Percentiles rank a stretch among this genome's conserved stretches.
These are phyloP conservation scores for Pichia phayaonensis DNA, from an alignment of 805 yeast species.

Conservation along the genomic window DNA sequence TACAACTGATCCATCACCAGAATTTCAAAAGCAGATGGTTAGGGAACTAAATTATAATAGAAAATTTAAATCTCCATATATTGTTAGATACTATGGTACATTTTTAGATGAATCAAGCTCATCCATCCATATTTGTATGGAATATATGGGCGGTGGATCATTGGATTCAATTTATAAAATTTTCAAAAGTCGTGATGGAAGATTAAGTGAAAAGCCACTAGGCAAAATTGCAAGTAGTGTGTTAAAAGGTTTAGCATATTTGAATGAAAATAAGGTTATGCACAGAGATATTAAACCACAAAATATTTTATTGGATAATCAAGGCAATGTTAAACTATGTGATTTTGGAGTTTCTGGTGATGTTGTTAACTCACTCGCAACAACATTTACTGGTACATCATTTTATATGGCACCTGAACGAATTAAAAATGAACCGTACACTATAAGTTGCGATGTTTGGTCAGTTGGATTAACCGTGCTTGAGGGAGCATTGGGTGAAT, in stretches of 20 bases:
- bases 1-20: constrained; percentile 73
- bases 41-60: constrained; percentile 87
- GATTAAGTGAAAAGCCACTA: constrained; percentile 87
- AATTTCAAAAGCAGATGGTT: constrained; percentile 80
- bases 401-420: constrained; percentile 99
- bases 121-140: constrained; percentile 92
- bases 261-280: constrained; percentile 80
- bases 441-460: constrained; percentile 96
- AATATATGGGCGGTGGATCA: constrained; percentile 90
- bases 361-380: constrained; percentile 89
- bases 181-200: constrained; percentile 64
- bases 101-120: constrained; percentile 70
- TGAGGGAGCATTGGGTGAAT: constrained; percentile 89
- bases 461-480: constrained; percentile 84
- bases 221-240: constrained; percentile 89
- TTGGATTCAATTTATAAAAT: constrained; percentile 84
- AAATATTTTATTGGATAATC: constrained; percentile 66
- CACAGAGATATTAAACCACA: constrained; percentile 97
- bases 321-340: constrained; percentile 85
- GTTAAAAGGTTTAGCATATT: constrained; percentile 73
- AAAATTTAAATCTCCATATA: constrained; percentile 72
- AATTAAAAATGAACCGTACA: constrained; percentile 90
- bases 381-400: constrained; percentile 95
- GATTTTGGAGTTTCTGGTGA: constrained; percentile 98
- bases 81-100: constrained; percentile 90